Percentiles rank a stretch among this genome's conserved stretches.
Conservation (phyloP, 202 grass and related monocot genomes). For the Schoenoplectus tabernaemontani region DNA sequence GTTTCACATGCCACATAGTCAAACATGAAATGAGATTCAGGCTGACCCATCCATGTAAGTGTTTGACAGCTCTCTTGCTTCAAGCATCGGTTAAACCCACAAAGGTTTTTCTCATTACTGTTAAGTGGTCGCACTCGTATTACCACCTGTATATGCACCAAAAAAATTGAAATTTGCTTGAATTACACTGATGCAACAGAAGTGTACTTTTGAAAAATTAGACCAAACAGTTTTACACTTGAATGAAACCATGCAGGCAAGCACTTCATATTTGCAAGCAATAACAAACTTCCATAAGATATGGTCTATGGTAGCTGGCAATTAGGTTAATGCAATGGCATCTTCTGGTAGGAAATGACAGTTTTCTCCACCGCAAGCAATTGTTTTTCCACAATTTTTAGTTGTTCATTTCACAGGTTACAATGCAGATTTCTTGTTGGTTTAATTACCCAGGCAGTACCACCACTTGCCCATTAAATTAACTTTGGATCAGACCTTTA, state of each 20-base stretch:
- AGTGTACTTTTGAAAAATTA: not conserved
- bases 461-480: not conserved
- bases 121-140: slow-evolving; percentile 88
- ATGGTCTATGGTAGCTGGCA: not conserved
- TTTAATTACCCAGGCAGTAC: not conserved
- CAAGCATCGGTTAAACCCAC: slow-evolving; percentile 70
- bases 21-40: slow-evolving; percentile 74
- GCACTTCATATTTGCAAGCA: not conserved
- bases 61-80: slow-evolving; percentile 73
- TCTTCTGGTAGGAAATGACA: not conserved
- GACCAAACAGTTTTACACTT: not conserved
- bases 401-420: not conserved
- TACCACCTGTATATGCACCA: slow-evolving; percentile 49
- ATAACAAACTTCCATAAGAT: not conserved
- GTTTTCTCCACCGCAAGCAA: not conserved
- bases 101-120: slow-evolving; percentile 46
- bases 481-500: not conserved
- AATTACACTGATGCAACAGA: not conserved
- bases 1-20: slow-evolving; percentile 96
- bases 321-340: not conserved
- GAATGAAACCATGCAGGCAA: not conserved
- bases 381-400: not conserved
- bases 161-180: not conserved
- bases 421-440: not conserved
- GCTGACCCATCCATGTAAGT: slow-evolving; percentile 89